Conservation (phyloP, 345 rosid species). For the Schrenkiella parvula region DNA sequence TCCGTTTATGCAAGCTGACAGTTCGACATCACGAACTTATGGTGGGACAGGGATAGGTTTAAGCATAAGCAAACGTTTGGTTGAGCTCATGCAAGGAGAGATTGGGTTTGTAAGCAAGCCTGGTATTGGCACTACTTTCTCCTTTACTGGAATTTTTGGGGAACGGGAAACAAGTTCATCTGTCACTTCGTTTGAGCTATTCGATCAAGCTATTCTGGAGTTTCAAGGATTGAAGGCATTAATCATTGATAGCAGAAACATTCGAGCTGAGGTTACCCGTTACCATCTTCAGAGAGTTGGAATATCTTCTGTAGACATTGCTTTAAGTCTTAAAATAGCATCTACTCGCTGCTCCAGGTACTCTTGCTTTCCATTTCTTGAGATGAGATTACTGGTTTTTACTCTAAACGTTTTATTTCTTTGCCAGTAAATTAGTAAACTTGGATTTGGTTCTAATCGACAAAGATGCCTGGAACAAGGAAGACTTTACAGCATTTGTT, state of each 20-base stretch:
- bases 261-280: slow-evolving; percentile 70
- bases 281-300: slow-evolving; percentile 77
- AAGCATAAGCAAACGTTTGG: slow-evolving; percentile 84
- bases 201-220: slow-evolving; percentile 28
- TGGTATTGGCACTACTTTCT: slow-evolving; percentile 74
- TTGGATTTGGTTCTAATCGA: slow-evolving; percentile 61
- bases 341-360: slow-evolving; percentile 32
- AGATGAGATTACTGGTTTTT: neutral
- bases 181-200: slow-evolving; percentile 38
- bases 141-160: slow-evolving; percentile 62
- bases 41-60: slow-evolving; percentile 96
- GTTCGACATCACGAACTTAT: slow-evolving; percentile 88
- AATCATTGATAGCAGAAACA: slow-evolving; percentile 61
- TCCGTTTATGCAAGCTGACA: slow-evolving; percentile 95
- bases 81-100: slow-evolving; percentile 89
- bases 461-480: slow-evolving; percentile 65
- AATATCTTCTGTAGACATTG: slow-evolving; percentile 38
- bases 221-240: slow-evolving; percentile 60
- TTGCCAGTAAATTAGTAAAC: slow-evolving; percentile 40
- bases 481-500: slow-evolving; percentile 35
- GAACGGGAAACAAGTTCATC: slow-evolving; percentile 42
- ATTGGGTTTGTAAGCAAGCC: slow-evolving; percentile 81
- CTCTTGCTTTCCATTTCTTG: neutral
- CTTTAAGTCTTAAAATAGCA: slow-evolving; percentile 44
- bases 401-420: neutral